These are phyloP conservation scores for Mrakia frigida DNA, from an alignment of 768 basidiomycete genomes.

Conservation along the genomic window DNA sequence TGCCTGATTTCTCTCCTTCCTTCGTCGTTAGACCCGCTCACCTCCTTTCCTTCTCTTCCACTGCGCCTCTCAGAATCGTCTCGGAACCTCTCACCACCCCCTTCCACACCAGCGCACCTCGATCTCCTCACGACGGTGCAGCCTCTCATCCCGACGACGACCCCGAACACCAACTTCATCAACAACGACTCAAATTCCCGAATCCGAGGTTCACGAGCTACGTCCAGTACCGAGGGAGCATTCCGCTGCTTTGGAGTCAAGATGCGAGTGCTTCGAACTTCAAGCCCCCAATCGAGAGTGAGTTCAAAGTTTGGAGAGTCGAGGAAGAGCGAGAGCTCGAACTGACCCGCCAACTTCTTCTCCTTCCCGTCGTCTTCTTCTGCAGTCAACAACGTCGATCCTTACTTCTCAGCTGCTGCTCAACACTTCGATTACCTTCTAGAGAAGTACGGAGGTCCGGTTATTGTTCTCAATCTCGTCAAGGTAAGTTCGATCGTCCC, in stretches of 20 bases:
- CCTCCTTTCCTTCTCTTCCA: neutral
- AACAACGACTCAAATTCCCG: slow-evolving; percentile 20
- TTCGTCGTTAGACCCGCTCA: no score
- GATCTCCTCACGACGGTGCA: slow-evolving; percentile 26
- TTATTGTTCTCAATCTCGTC: slow-evolving; percentile 89
- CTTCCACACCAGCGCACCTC: slow-evolving; percentile 65
- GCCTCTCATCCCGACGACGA: neutral
- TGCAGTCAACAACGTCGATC: slow-evolving; percentile 84
- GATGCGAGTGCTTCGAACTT: slow-evolving; percentile 85
- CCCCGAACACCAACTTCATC: neutral
- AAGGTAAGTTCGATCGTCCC: slow-evolving; percentile 62
- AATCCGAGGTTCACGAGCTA: slow-evolving; percentile 87
- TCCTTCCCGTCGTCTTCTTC: neutral
- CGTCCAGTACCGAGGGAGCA: slow-evolving; percentile 69
- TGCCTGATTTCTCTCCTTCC: neutral
- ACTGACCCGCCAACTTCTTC: neutral
- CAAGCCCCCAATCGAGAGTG: slow-evolving; percentile 92
- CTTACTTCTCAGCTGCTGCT: slow-evolving; percentile 88
- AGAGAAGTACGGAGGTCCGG: slow-evolving; percentile 77
- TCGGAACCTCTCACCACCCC: slow-evolving; percentile 83
- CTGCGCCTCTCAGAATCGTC: slow-evolving; percentile 54
- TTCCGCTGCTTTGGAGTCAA: slow-evolving; percentile 95
- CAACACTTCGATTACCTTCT: slow-evolving; percentile 89
- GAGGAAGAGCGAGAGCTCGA: neutral
- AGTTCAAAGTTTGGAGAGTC: slow-evolving; percentile 38